These are phyloP conservation scores for Nemania bipapillata DNA, from an alignment of 2,329 filamentous ascomycete genomes.

Conservation along the genomic window DNA sequence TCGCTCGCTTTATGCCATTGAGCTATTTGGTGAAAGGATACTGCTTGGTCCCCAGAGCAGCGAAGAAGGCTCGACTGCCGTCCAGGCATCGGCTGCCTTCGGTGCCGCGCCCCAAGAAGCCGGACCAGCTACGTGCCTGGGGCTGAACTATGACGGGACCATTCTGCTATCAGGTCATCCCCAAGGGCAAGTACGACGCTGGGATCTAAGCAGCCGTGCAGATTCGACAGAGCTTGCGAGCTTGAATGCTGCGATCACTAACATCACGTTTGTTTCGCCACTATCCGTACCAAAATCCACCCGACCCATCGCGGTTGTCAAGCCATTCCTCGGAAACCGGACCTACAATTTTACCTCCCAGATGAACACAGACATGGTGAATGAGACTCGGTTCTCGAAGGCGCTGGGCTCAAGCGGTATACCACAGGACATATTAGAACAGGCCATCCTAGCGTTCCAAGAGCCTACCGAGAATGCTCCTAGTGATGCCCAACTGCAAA, in stretches of 20 bases:
- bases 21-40: constrained; percentile 71
- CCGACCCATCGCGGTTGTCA: constrained; percentile 73
- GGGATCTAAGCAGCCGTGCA: constrained; percentile 79
- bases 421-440: constrained; percentile 59
- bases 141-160: constrained; percentile 84
- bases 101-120: constrained; percentile 70
- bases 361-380: constrained; percentile 60
- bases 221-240: constrained; percentile 75
- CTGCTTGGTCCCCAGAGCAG: constrained; percentile 64
- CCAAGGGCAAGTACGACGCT: constrained; percentile 80
- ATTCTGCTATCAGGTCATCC: constrained; percentile 82
- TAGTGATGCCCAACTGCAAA: constrained; percentile 53
- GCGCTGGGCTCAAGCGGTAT: constrained; percentile 62
- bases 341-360: constrained; percentile 75
- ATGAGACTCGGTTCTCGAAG: constrained; percentile 57
- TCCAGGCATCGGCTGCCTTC: constrained; percentile 65
- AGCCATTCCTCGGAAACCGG: constrained; percentile 77
- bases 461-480: constrained; percentile 47
- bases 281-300: constrained; percentile 60
- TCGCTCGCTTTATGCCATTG: constrained; percentile 80
- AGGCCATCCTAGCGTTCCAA: constrained; percentile 62
- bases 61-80: constrained; percentile 67
- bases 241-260: constrained; percentile 84
- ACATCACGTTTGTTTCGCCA: constrained; percentile 77
- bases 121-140: constrained; percentile 74